Percentiles rank a stretch among this genome's conserved stretches.
These are phyloP conservation scores for Wickerhamomyces tratensis DNA, from an alignment of 805 yeast species.

Conservation along the genomic window DNA sequence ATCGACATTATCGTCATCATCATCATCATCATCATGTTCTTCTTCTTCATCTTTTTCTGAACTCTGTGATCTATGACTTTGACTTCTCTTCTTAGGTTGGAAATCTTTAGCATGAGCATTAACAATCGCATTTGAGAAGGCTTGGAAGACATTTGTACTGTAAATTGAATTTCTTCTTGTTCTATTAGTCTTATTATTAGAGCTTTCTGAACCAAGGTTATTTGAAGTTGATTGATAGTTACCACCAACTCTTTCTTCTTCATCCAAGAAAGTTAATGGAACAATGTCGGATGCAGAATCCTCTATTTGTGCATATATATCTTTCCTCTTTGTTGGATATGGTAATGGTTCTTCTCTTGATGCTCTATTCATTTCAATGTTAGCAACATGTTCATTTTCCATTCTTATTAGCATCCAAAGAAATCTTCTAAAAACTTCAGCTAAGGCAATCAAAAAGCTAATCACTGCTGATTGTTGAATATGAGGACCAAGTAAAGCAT, in stretches of 20 bases:
- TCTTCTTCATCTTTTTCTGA: too few species aligned
- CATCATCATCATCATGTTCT: not conserved
- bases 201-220: not conserved
- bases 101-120: conserved; percentile 82
- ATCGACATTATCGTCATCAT: not conserved
- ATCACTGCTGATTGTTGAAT: conserved; percentile 85
- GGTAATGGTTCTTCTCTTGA: conserved; percentile 84
- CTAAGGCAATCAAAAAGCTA: conserved; percentile 72
- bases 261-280: not conserved
- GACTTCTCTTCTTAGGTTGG: conserved; percentile 30
- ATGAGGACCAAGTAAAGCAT: conserved; percentile 65
- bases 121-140: conserved; percentile 46
- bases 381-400: conserved; percentile 94
- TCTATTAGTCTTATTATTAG: not conserved
- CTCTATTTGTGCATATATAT: conserved; percentile 16
- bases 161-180: conserved; percentile 12
- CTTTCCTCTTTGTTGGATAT: conserved; percentile 37
- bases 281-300: too few species aligned
- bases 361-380: conserved; percentile 77
- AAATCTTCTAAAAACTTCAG: conserved; percentile 76
- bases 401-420: conserved; percentile 89
- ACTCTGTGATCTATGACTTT: too few species aligned
- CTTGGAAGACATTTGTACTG: conserved; percentile 24
- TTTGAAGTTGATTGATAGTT: conserved; percentile 1
- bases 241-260: conserved; percentile 1